Base-by-base conservation (phyloP, 768 basidiomycete genomes). In the Mycena rebaudengoi region DNA sequence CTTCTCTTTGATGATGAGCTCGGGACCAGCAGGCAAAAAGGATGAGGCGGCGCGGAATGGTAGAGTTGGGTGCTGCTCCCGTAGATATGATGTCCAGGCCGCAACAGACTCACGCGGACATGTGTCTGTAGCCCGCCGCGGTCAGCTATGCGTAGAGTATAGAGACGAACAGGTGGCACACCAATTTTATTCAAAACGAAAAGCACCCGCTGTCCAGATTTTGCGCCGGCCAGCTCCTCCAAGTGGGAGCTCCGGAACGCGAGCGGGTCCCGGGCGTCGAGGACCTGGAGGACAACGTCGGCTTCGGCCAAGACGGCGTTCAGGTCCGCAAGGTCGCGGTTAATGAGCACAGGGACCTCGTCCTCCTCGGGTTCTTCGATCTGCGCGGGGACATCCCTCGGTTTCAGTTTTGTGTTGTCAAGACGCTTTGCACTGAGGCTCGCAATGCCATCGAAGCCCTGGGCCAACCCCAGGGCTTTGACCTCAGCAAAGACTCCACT, bases 171-270 rank as follows among this genome's bases (percentile, higher is more conserved):
- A n/a, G 35, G 32, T 41, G 48, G 82, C 90, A 60, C 69, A 94
- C 95, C 95, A 67, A 91, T 90, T 81, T 98, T 98, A 75, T 91
- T 96, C 55, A 98, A 75, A 18, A 96, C 80, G n/a, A 95, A 76
- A 20, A 90, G 68, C 13, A 91, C 76, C 74, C 76, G 81, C 70
- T 84, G 84, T 62, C 75, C 85, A 61, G 70, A 60, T 64, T 76
- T 76, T 20, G 73, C 78, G 33, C 75, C 75, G 20, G 79, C 76
- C 48, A 89, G 74, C 21, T 83, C 76, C 72, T 96, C 93, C 50
- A 94, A 59, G 61, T 84, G 82, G 30, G 74, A 73, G 69, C 90
- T 92, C 51, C 94, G 83, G 72, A 85, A 89, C 20, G 91, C 81
- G 12, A 86, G 73, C 12, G 96, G 95, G 73, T 97, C 96, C 48